phyloP scores from a whole-genome alignment of 2,329 filamentous ascomycete species.

The Coniochaeta sp. region DNA sequence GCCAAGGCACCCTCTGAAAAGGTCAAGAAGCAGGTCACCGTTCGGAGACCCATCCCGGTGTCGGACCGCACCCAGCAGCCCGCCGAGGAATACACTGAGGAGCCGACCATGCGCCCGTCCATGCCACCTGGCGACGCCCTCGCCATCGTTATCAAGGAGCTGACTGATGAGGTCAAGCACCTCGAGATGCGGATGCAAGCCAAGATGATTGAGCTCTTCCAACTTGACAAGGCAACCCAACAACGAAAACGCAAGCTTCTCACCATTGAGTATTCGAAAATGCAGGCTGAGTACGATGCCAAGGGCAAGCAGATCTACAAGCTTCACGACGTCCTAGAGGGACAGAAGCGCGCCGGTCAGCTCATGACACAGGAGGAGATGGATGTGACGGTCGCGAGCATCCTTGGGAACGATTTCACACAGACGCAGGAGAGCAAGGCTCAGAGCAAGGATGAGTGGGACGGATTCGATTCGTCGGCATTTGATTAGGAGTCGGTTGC shows the following conservation, averaged over 20 bases:
- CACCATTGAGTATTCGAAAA: conserved; percentile 49
- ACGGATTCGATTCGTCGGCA: not conserved
- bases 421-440: conserved; percentile 1
- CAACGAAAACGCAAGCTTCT: conserved; percentile 57
- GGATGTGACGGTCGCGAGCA: conserved; percentile 55
- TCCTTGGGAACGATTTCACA: conserved; percentile 18
- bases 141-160: conserved; percentile 72
- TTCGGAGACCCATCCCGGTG: conserved; percentile 58
- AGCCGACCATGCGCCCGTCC: conserved; percentile 55
- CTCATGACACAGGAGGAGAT: conserved; percentile 56
- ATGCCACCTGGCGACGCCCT: conserved; percentile 66
- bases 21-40: conserved; percentile 51
- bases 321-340: conserved; percentile 77
- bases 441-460: not conserved
- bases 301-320: conserved; percentile 77
- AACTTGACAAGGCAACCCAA: conserved; percentile 58
- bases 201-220: conserved; percentile 47
- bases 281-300: conserved; percentile 58
- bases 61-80: conserved; percentile 49
- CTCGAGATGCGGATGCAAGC: conserved; percentile 61
- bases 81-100: conserved; percentile 36
- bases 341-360: conserved; percentile 60
- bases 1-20: not conserved
- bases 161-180: conserved; percentile 74
- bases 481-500: not conserved